Evolutionary conservation across 169 alveolate species (phyloP).

Genomic region (Plasmodium billcollinsi): DNA sequence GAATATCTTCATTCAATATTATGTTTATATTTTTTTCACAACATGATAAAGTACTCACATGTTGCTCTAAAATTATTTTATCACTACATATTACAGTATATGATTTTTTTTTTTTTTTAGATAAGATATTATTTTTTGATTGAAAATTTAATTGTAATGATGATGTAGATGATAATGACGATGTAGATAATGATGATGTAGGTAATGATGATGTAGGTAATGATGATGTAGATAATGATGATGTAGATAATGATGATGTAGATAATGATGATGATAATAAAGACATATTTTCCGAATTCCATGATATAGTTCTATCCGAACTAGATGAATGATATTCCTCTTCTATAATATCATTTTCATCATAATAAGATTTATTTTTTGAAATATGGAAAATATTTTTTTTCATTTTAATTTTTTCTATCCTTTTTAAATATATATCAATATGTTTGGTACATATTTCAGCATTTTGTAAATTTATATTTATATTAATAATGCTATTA

Average conservation of each 20-base stretch:
- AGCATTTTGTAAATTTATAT: constrained; percentile 3
- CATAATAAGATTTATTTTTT: constrained; percentile 9
- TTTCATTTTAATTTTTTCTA: constrained; percentile 22
- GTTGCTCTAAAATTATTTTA: constrained; percentile 5
- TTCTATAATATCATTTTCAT: constrained; percentile 15
- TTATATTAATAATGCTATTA: constrained; percentile 27
- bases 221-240: not conserved
- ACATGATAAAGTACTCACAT: constrained; percentile 18
- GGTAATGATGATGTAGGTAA: not conserved
- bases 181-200: no score
- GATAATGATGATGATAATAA: not conserved
- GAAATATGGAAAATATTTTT: not conserved
- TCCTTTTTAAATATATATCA: constrained; percentile 17
- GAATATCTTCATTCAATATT: constrained; percentile 13
- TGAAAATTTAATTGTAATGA: not conserved
- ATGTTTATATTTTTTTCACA: constrained; percentile 20
- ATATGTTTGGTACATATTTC: constrained; percentile 8
- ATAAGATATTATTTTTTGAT: not conserved
- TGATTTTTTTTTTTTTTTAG: not conserved
- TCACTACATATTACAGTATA: not conserved
- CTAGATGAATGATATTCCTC: not conserved
- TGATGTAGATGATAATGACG: not conserved
- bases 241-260: no score
- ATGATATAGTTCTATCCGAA: not conserved
- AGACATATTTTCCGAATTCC: not conserved